A percentile compares a stretch with the other conserved stretches of the same genome.
phyloP scores from a whole-genome alignment of 2,329 filamentous ascomycete species.

The Drechslerella dactyloides region DNA sequence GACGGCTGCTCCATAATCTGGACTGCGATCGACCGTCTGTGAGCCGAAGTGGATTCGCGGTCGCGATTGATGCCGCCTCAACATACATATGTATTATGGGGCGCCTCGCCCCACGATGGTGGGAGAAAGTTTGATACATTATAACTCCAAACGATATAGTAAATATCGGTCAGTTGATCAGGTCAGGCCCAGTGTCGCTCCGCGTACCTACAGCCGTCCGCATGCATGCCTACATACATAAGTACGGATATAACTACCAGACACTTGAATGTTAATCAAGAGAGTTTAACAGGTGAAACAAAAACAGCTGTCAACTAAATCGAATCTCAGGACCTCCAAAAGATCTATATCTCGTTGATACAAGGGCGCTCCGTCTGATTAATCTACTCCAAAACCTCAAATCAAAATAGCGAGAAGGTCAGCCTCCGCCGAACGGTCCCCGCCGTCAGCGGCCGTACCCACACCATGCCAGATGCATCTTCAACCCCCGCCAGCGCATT shows the following conservation, averaged over 20 bases:
- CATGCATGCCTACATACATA: neutral
- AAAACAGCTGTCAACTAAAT: neutral
- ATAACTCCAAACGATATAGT: neutral
- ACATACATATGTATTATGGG: neutral
- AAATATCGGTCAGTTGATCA: slow-evolving; percentile 1
- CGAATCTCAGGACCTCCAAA: neutral
- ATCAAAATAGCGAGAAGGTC: neutral
- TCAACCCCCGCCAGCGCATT: slow-evolving; percentile 42
- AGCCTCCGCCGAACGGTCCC: neutral
- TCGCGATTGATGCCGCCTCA: neutral
- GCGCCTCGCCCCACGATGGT: neutral
- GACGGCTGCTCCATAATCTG: neutral
- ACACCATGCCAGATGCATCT: slow-evolving; percentile 47
- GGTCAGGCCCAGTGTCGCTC: neutral
- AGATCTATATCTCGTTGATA: neutral
- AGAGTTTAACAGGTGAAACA: neutral
- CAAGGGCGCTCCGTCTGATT: neutral
- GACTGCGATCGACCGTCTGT: neutral
- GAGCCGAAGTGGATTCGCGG: neutral
- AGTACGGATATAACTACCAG: neutral
- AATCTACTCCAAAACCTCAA: neutral
- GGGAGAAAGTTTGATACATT: neutral
- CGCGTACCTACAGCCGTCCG: neutral
- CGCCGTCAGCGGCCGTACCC: slow-evolving; percentile 9
- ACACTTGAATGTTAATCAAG: neutral